phyloP scores from a whole-genome alignment of 495 filamentous ascomycete genomes.

The Pyrenula massariospora region DNA sequence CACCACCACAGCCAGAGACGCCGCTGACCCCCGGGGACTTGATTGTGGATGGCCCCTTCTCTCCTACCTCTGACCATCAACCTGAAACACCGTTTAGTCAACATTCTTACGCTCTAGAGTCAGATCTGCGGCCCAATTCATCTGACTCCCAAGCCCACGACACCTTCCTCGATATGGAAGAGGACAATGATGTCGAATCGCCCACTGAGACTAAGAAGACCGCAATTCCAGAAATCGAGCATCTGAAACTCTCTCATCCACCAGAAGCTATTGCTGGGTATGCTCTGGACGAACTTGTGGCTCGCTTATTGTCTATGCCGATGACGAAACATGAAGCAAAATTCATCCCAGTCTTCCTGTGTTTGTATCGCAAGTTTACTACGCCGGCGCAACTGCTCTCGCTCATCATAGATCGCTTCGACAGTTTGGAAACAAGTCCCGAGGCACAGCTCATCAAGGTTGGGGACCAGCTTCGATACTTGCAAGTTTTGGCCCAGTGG shows the following conservation, averaged over 20 bases:
- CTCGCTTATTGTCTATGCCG: conserved; percentile 66
- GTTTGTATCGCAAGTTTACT: conserved; percentile 91
- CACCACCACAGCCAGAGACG: not conserved
- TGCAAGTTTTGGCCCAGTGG: conserved; percentile 82
- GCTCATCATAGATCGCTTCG: conserved; percentile 63
- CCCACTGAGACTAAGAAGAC: conserved; percentile 1
- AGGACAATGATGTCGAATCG: conserved; percentile 24
- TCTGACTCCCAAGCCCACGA: conserved; percentile 3
- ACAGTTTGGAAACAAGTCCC: conserved; percentile 50
- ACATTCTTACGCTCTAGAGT: not conserved
- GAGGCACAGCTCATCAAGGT: conserved; percentile 55
- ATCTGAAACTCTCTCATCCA: not conserved
- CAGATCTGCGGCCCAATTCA: not conserved
- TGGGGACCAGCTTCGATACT: conserved; percentile 67
- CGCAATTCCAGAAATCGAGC: not conserved
- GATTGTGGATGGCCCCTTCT: not conserved
- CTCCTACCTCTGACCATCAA: not conserved
- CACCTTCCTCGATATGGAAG: conserved; percentile 35
- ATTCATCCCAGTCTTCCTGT: conserved; percentile 77
- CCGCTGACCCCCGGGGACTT: not conserved
- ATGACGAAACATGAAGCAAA: conserved; percentile 79
- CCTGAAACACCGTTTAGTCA: not conserved
- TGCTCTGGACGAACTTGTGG: conserved; percentile 79
- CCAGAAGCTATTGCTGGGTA: conserved; percentile 38
- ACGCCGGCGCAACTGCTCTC: conserved; percentile 64